phyloP scores from a whole-genome alignment of 192 early-diverging fungal genomes.

The Umbelopsis sp. region DNA sequence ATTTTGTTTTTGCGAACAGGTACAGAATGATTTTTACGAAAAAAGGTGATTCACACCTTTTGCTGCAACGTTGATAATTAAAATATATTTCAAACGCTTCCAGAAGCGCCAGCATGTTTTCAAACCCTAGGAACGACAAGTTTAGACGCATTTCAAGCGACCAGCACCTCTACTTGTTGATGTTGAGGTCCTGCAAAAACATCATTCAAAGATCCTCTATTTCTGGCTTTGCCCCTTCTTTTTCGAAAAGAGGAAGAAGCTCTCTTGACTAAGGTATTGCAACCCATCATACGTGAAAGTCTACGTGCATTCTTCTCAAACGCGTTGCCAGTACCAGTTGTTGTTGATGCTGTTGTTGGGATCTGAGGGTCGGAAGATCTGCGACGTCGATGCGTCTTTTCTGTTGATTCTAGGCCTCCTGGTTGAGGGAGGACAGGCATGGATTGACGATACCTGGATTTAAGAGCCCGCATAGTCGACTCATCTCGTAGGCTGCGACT shows the following conservation, averaged over 20 bases:
- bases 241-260: constrained; percentile 1
- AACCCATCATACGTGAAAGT: not conserved
- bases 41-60: no score
- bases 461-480: not conserved
- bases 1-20: no score
- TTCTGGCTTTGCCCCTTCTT: not conserved
- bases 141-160: not conserved
- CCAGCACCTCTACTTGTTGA: constrained; percentile 1
- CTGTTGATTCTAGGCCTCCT: not conserved
- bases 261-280: constrained; percentile 16
- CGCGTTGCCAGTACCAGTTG: not conserved
- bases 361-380: constrained; percentile 9
- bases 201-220: constrained; percentile 1
- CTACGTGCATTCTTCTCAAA: constrained; percentile 3
- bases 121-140: not conserved
- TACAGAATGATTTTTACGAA: no score
- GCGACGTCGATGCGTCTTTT: constrained; percentile 11
- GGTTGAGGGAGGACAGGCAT: not conserved
- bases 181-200: constrained; percentile 10
- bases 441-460: constrained; percentile 14
- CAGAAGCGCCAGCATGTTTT: not conserved
- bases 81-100: not conserved
- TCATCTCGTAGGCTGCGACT: constrained; percentile 9
- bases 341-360: not conserved
- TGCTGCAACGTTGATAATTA: not conserved